Conservation (phyloP, 2,329 filamentous ascomycete species). For the Colletotrichum ledebouriae region DNA sequence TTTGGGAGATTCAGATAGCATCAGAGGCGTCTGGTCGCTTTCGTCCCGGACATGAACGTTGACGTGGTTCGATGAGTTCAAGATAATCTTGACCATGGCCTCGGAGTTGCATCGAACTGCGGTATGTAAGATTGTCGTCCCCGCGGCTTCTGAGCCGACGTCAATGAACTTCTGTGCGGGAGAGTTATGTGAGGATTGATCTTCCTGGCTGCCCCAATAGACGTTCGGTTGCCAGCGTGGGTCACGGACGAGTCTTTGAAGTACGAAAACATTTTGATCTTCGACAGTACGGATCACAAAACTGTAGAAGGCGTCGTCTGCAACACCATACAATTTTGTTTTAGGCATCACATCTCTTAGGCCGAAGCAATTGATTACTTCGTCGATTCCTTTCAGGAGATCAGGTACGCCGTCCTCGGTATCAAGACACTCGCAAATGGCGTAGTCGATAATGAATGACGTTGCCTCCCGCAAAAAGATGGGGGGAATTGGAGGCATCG, state of each 20-base stretch:
- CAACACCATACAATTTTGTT: not conserved
- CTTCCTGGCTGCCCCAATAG: not conserved
- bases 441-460: not conserved
- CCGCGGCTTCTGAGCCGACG: not conserved
- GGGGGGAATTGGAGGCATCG: not conserved
- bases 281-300: slow-evolving; percentile 15
- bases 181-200: not conserved
- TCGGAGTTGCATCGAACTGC: slow-evolving; percentile 35
- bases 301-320: not conserved
- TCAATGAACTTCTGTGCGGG: not conserved
- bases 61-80: slow-evolving; percentile 48
- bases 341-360: not conserved
- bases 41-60: slow-evolving; percentile 48
- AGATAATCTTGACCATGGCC: slow-evolving; percentile 48
- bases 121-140: slow-evolving; percentile 23
- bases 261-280: slow-evolving; percentile 5
- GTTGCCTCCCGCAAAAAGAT: not conserved
- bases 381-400: slow-evolving; percentile 9
- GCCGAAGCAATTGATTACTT: slow-evolving; percentile 5
- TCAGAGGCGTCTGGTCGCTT: slow-evolving; percentile 52
- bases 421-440: not conserved
- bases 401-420: not conserved
- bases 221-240: slow-evolving; percentile 40
- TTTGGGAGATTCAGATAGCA: slow-evolving; percentile 49
- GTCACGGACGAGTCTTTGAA: slow-evolving; percentile 33